Percentiles rank a stretch among this genome's conserved stretches.
Conservation (phyloP, 306 rosid genomes). For the Vigna unguiculata region DNA sequence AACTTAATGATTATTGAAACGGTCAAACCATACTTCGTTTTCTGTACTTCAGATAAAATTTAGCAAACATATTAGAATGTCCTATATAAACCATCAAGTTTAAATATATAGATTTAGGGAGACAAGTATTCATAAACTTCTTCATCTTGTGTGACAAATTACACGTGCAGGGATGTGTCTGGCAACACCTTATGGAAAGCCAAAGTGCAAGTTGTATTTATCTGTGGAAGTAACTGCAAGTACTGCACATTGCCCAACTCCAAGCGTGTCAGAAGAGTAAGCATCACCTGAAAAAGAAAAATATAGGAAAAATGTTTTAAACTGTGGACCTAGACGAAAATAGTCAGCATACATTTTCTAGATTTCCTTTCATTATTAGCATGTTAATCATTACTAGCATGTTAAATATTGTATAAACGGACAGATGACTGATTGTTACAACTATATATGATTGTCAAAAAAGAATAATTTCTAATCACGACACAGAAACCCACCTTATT, state of each 20-base stretch:
- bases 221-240: conserved; percentile 78
- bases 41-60: conserved; percentile 35
- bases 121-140: conserved; percentile 10
- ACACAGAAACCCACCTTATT: conserved; percentile 7
- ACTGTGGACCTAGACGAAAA: conserved; percentile 38
- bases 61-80: conserved; percentile 37
- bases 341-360: conserved; percentile 24
- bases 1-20: conserved; percentile 30
- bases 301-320: conserved; percentile 32
- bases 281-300: conserved; percentile 76
- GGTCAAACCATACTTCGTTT: conserved; percentile 26
- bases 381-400: conserved; percentile 19
- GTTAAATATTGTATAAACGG: not conserved
- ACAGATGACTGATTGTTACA: conserved; percentile 5
- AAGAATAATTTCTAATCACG: not conserved
- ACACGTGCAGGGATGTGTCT: conserved; percentile 29
- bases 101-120: conserved; percentile 19
- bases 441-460: conserved; percentile 3
- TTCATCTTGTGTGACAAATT: conserved; percentile 32
- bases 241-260: conserved; percentile 85
- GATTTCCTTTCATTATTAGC: conserved; percentile 22
- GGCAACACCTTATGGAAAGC: conserved; percentile 73
- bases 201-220: conserved; percentile 75
- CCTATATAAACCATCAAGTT: conserved; percentile 6
- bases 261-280: conserved; percentile 90